These are phyloP conservation scores for Saccharomyces hybrid DNA, from an alignment of 1,139 yeast species.

Conservation along the genomic window DNA sequence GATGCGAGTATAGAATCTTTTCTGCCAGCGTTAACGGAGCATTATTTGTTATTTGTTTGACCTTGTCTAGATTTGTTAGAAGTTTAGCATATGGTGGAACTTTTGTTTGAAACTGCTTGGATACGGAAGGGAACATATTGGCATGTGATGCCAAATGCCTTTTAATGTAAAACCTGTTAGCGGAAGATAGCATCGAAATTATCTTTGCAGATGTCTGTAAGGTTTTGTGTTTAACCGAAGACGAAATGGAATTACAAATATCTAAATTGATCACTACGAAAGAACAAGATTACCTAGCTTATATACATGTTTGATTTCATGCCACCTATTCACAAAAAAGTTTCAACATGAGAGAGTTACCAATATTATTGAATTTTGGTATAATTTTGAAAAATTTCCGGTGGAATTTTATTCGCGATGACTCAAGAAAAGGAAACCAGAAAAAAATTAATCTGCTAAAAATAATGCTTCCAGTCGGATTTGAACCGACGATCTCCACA, in stretches of 20 bases:
- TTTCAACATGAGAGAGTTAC: neutral
- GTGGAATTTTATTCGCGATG: neutral
- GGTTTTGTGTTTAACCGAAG: neutral
- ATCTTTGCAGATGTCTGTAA: neutral
- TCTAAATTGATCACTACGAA: neutral
- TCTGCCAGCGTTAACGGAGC: slow-evolving; percentile 88
- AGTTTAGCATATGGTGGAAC: slow-evolving; percentile 84
- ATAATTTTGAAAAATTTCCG: neutral
- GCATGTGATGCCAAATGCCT: slow-evolving; percentile 33
- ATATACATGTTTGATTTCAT: neutral
- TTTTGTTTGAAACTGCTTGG: slow-evolving; percentile 55
- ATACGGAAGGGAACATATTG: slow-evolving; percentile 36
- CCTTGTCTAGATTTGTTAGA: slow-evolving; percentile 52
- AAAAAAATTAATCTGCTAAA: slow-evolving; percentile 7
- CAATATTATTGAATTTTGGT: neutral
- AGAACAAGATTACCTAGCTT: neutral
- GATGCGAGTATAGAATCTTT: slow-evolving; percentile 85
- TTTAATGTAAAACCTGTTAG: slow-evolving; percentile 13
- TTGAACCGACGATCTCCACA: slow-evolving; percentile 84
- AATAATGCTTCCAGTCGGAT: slow-evolving; percentile 4
- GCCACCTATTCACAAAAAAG: neutral
- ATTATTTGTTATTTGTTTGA: slow-evolving; percentile 54
- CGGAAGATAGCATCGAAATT: slow-evolving; percentile 19
- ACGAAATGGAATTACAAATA: neutral
- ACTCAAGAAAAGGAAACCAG: neutral